phyloP scores from a whole-genome alignment of 129 eudicot genomes.

The Flaveria sonorensis region DNA sequence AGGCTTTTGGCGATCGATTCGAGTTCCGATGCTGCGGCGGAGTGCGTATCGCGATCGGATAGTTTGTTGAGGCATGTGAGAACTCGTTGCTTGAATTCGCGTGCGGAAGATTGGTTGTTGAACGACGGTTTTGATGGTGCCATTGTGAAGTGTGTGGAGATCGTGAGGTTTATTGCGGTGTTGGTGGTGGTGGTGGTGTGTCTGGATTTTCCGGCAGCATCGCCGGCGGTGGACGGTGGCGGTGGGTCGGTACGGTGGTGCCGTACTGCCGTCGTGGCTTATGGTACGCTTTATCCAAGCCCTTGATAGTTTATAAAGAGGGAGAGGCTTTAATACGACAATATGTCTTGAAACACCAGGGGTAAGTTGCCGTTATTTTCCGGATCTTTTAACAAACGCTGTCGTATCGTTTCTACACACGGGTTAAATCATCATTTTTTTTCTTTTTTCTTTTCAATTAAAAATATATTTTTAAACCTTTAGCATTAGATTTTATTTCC shows the following conservation, averaged over 20 bases:
- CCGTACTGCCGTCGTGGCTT: slow-evolving; percentile 25
- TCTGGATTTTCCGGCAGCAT: slow-evolving; percentile 60
- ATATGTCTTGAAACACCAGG: not conserved
- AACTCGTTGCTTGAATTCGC: slow-evolving; percentile 74
- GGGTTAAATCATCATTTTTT: no score
- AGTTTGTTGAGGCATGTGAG: slow-evolving; percentile 82
- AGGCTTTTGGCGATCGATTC: slow-evolving; percentile 66
- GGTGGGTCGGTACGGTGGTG: not conserved
- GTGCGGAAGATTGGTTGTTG: slow-evolving; percentile 47
- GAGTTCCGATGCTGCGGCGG: slow-evolving; percentile 77
- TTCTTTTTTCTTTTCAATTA: no score
- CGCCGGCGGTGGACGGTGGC: slow-evolving; percentile 30
- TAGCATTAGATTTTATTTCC: no score
- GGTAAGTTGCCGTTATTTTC: slow-evolving; percentile 16
- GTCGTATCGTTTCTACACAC: no score
- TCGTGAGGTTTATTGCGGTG: not conserved
- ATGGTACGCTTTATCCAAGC: slow-evolving; percentile 29
- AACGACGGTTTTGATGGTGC: slow-evolving; percentile 44
- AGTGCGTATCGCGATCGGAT: slow-evolving; percentile 84
- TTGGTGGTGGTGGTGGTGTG: slow-evolving; percentile 40
- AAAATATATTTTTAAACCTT: no score
- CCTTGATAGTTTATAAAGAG: slow-evolving; percentile 33
- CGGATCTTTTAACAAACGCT: not conserved
- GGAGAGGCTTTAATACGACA: slow-evolving; percentile 31
- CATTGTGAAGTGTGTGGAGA: slow-evolving; percentile 29